Percentiles rank a stretch among this genome's conserved stretches.
phyloP scores from a whole-genome alignment of 2,329 filamentous ascomycete species.

The Hypoxylon sp. region DNA sequence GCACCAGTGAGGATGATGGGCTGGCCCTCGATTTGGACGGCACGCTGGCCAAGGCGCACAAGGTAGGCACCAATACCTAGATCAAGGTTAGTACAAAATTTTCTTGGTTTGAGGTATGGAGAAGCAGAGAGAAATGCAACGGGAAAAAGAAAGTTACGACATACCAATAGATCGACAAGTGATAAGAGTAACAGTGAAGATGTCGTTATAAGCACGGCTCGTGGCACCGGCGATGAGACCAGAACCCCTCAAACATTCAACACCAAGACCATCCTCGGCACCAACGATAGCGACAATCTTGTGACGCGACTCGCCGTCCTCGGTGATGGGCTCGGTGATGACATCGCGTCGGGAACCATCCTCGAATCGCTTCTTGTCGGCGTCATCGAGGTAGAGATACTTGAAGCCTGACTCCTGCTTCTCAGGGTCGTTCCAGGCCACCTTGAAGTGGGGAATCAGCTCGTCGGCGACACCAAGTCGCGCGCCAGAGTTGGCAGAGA shows the following conservation, averaged over 20 bases:
- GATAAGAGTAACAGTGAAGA: conserved; percentile 97
- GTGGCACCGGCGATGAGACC: conserved; percentile 98
- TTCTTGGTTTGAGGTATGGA: too few species aligned
- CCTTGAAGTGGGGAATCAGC: conserved; percentile 95
- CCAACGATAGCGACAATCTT: conserved; percentile 95
- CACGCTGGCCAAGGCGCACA: conserved; percentile 96
- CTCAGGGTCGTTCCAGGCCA: conserved; percentile 88
- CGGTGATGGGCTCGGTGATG: conserved; percentile 85
- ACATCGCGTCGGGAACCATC: conserved; percentile 78
- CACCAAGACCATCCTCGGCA: conserved; percentile 93
- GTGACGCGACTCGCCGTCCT: conserved; percentile 88
- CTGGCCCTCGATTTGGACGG: conserved; percentile 98
- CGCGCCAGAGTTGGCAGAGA: conserved; percentile 98
- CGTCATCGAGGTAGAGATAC: conserved; percentile 92
- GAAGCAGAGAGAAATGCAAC: conserved; percentile 19
- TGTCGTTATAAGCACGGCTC: conserved; percentile 96
- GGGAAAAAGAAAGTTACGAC: conserved; percentile 45
- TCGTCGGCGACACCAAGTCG: conserved; percentile 97
- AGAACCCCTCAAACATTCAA: conserved; percentile 95
- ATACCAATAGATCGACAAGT: conserved; percentile 96
- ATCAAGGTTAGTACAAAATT: conserved; percentile 45
- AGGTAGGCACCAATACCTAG: conserved; percentile 95
- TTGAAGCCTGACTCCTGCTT: conserved; percentile 93
- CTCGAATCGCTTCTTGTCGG: conserved; percentile 86
- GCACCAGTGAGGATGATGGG: conserved; percentile 99